Evolutionary conservation across 345 rosid species (phyloP).

Genomic region (Trapa incisa): DNA sequence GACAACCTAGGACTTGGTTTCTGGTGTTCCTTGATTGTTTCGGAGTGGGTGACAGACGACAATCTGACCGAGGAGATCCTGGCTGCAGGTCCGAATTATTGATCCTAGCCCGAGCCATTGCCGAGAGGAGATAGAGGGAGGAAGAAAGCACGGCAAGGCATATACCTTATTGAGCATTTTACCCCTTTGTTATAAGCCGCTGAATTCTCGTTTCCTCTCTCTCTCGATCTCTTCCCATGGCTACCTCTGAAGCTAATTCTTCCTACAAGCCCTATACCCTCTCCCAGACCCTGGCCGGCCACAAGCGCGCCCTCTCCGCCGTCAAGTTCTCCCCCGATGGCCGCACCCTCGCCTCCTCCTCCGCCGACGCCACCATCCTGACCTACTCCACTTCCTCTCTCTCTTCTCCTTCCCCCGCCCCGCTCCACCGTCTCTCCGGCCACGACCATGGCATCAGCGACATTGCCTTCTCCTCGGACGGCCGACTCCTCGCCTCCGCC

Average conservation of each 20-base stretch:
- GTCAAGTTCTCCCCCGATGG: conserved; percentile 88
- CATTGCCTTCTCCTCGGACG: conserved; percentile 77
- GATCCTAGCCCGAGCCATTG: too few species aligned
- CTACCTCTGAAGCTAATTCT: conserved; percentile 4
- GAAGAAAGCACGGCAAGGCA: too few species aligned
- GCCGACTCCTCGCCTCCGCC: conserved; percentile 75
- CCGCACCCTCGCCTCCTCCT: conserved; percentile 68
- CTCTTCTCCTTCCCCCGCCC: conserved; percentile 21
- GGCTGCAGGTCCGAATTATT: conserved; percentile 60
- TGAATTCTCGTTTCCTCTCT: background rate
- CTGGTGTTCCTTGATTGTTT: background rate
- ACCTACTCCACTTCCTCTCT: conserved; percentile 47
- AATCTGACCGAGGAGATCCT: conserved; percentile 68
- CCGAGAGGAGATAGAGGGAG: too few species aligned
- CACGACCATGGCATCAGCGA: conserved; percentile 80
- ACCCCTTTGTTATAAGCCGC: too few species aligned
- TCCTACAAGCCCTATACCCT: conserved; percentile 57
- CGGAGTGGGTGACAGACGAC: conserved; percentile 77
- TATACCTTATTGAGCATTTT: too few species aligned
- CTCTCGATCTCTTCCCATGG: background rate
- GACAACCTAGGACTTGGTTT: too few species aligned
- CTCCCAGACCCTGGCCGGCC: conserved; percentile 63
- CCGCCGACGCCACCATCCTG: conserved; percentile 73
- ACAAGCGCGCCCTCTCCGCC: conserved; percentile 60
- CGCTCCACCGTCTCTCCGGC: conserved; percentile 47